These are phyloP conservation scores for Fusarium continuum DNA, from an alignment of 2,329 filamentous ascomycete species.

Conservation along the genomic window DNA sequence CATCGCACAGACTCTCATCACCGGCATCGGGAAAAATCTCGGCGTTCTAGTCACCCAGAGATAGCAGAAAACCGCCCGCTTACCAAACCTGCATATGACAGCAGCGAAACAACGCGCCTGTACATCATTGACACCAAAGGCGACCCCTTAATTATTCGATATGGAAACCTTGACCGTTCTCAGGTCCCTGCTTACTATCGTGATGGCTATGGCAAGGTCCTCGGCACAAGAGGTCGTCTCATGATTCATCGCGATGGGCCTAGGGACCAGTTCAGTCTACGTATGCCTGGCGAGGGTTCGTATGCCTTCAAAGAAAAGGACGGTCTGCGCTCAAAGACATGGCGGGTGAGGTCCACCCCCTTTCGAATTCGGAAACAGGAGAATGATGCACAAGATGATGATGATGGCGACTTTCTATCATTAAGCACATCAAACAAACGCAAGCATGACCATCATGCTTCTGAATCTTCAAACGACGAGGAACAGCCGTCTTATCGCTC, in stretches of 20 bases:
- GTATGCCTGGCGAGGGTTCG: constrained; percentile 53
- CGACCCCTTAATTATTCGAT: constrained; percentile 78
- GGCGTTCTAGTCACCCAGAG: constrained; percentile 2
- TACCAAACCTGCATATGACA: constrained; percentile 6
- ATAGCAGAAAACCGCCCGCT: constrained; percentile 11
- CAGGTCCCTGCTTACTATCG: constrained; percentile 77
- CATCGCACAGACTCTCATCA: constrained; percentile 29
- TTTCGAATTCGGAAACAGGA: constrained; percentile 52
- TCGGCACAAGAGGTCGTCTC: constrained; percentile 70
- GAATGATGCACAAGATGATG: constrained; percentile 29
- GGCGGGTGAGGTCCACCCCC: constrained; percentile 50
- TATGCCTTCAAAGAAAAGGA: constrained; percentile 53
- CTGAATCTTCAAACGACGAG: constrained; percentile 57
- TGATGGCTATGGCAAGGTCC: constrained; percentile 71
- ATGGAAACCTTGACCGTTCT: constrained; percentile 77
- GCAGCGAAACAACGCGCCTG: constrained; percentile 37
- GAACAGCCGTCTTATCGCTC: constrained; percentile 69
- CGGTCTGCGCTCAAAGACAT: constrained; percentile 56
- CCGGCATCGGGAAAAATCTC: constrained; percentile 14
- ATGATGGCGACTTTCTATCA: constrained; percentile 59
- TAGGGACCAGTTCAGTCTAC: constrained; percentile 63
- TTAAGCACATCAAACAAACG: constrained; percentile 56
- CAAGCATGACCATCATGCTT: constrained; percentile 46
- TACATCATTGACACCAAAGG: constrained; percentile 78
- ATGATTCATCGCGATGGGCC: constrained; percentile 73